phyloP scores from a whole-genome alignment of 305 asterid genomes.

The Coffea humblotiana region DNA sequence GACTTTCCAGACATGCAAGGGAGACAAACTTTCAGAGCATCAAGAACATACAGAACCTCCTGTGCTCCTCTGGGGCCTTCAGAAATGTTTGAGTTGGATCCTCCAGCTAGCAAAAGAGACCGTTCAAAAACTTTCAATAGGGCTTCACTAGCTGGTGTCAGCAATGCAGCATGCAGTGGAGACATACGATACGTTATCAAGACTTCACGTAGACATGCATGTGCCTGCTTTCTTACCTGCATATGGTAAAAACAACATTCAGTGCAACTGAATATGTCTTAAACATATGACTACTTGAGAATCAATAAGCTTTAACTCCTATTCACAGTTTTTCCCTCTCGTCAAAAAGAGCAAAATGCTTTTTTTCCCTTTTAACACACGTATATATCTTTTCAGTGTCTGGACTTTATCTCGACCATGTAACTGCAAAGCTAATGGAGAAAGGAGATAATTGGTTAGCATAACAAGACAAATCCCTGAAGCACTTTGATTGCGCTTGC shows the following conservation, averaged over 20 bases:
- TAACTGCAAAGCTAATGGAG: not conserved
- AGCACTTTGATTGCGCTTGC: not conserved
- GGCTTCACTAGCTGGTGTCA: slow-evolving; percentile 77
- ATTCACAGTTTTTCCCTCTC: not conserved
- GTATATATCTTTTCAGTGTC: not conserved
- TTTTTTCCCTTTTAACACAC: not conserved
- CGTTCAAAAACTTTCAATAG: slow-evolving; percentile 64
- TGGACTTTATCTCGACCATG: not conserved
- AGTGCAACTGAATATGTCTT: not conserved
- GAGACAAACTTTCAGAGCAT: slow-evolving; percentile 68
- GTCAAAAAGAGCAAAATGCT: not conserved
- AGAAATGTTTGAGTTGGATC: slow-evolving; percentile 52
- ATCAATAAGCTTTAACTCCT: not conserved
- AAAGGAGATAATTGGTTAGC: not conserved
- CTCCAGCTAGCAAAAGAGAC: slow-evolving; percentile 79
- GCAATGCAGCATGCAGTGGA: slow-evolving; percentile 40
- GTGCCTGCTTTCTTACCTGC: slow-evolving; percentile 81
- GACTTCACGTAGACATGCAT: slow-evolving; percentile 58
- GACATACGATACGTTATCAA: slow-evolving; percentile 49
- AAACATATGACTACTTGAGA: not conserved
- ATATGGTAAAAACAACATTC: not conserved
- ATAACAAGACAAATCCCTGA: not conserved
- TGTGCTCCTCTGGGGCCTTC: slow-evolving; percentile 76
- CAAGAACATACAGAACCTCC: slow-evolving; percentile 75
- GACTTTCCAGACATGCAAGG: slow-evolving; percentile 72